These are phyloP conservation scores for Myriosclerotinia scirpicola DNA, from an alignment of 2,329 filamentous ascomycete genomes.

Conservation along the genomic window DNA sequence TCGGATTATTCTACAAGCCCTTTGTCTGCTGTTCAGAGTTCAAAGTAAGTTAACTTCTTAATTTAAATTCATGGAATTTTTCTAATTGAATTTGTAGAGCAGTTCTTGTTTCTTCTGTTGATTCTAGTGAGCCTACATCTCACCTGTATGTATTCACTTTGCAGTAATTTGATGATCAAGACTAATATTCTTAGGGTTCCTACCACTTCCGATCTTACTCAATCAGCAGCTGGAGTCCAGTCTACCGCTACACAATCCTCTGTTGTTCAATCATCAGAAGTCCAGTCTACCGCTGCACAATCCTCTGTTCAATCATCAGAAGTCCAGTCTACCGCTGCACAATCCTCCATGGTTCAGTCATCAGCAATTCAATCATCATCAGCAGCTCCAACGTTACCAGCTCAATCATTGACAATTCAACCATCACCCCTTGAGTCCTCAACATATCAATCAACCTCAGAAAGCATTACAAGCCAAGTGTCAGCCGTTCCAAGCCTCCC, in stretches of 20 bases:
- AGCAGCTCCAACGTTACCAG: not conserved
- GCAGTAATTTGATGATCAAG: not conserved
- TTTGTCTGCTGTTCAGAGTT: not conserved
- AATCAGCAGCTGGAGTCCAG: too few species aligned
- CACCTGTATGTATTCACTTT: not conserved
- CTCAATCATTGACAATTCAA: not conserved
- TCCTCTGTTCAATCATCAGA: not conserved
- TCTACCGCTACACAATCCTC: too few species aligned
- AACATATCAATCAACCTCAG: not conserved
- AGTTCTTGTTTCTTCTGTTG: not conserved
- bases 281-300: not conserved
- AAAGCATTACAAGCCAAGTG: not conserved
- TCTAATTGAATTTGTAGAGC: not conserved
- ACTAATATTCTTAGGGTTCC: not conserved
- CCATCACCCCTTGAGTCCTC: constrained; percentile 5
- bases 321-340: not conserved
- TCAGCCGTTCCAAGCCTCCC: not conserved
- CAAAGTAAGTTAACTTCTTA: not conserved
- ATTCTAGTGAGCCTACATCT: not conserved
- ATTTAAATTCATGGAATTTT: not conserved
- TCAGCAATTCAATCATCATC: not conserved
- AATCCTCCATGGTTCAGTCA: not conserved
- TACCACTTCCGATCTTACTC: not conserved
- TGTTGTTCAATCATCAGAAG: too few species aligned
- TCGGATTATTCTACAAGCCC: not conserved